Evolutionary conservation across 2,329 filamentous ascomycete species (phyloP).

Genomic region (Tolypocladium nubicola): DNA sequence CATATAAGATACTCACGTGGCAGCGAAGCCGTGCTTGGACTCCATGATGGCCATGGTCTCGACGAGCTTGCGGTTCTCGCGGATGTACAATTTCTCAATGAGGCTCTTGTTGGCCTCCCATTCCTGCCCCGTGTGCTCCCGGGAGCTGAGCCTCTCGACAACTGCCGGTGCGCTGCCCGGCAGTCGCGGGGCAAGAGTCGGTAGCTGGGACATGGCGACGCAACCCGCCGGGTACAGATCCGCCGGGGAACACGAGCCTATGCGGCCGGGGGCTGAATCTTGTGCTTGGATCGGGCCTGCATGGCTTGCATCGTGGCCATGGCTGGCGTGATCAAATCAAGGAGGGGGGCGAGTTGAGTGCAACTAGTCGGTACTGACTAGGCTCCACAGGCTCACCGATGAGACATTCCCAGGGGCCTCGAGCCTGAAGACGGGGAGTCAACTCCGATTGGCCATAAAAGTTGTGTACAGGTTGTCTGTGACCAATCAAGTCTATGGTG

Average conservation of each 20-base stretch:
- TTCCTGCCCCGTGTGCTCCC: constrained; percentile 24
- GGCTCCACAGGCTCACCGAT: neutral
- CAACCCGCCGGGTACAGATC: neutral
- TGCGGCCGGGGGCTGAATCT: neutral
- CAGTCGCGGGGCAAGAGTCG: constrained; percentile 21
- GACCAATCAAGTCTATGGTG: neutral
- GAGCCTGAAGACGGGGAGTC: neutral
- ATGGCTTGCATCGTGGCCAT: neutral
- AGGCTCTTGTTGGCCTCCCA: constrained; percentile 21
- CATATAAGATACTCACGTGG: constrained; percentile 19
- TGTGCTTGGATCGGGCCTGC: neutral
- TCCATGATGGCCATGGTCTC: constrained; percentile 25
- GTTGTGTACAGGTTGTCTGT: neutral
- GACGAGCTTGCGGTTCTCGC: constrained; percentile 22
- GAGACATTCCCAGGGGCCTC: neutral
- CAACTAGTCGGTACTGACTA: neutral
- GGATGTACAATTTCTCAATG: constrained; percentile 22
- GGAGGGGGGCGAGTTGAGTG: neutral
- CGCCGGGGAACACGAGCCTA: neutral
- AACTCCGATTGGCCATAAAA: neutral
- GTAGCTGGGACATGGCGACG: constrained; percentile 12
- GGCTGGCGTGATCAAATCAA: neutral
- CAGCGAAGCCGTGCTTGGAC: constrained; percentile 22
- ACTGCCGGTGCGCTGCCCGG: constrained; percentile 14
- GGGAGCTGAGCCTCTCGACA: constrained; percentile 15